Evolutionary conservation across 129 eudicot species (phyloP).

Genomic region (Tanacetum coccineum): DNA sequence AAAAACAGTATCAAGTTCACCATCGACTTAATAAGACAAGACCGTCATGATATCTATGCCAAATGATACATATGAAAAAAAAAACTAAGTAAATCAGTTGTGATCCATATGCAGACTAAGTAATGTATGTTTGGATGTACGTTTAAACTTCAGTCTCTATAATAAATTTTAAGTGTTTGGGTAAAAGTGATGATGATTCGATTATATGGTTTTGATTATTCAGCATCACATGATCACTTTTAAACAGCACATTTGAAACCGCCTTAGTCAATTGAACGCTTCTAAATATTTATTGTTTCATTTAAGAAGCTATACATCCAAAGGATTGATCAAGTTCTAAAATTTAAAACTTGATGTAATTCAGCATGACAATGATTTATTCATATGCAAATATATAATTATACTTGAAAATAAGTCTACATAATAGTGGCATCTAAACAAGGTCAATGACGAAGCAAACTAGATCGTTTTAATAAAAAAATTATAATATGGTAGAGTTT

Average conservation of each 20-base stretch:
- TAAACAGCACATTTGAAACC: background rate
- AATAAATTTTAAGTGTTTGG: background rate
- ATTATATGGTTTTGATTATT: conserved; percentile 1
- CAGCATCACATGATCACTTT: background rate
- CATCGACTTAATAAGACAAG: background rate
- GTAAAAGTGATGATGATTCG: background rate
- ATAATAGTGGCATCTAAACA: background rate
- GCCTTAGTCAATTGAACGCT: background rate
- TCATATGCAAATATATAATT: background rate
- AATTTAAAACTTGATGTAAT: background rate
- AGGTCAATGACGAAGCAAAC: background rate
- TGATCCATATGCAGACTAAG: background rate
- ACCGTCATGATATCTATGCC: background rate
- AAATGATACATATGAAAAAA: background rate
- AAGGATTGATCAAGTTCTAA: background rate
- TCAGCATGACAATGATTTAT: no score
- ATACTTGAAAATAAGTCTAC: background rate
- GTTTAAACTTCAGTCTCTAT: background rate
- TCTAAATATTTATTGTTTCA: no score
- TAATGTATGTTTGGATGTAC: background rate
- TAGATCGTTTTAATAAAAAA: background rate
- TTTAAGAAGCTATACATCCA: background rate
- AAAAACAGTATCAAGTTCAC: background rate
- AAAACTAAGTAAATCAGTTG: background rate
- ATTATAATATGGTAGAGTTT: background rate